Percentiles rank a stretch among this genome's conserved stretches.
Conservation (phyloP, 352 stramenopile genomes). For the Phytophthora hybrid region DNA sequence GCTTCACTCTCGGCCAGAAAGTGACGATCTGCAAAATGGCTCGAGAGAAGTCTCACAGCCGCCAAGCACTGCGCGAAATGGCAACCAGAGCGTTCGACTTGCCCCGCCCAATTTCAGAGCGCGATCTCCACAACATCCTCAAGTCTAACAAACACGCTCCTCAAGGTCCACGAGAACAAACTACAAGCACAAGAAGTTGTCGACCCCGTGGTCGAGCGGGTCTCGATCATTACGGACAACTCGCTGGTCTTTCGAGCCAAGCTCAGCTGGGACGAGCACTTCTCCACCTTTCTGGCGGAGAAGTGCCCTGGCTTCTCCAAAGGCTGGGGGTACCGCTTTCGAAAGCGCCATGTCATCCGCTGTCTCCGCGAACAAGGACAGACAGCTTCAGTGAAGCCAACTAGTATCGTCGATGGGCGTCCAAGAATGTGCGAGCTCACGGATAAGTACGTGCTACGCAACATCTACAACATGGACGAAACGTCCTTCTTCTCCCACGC, state of each 20-base stretch:
- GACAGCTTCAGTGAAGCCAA: not conserved
- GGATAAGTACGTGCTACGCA: not conserved
- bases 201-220: not conserved
- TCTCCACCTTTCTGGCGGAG: not conserved
- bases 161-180: not conserved
- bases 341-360: not conserved
- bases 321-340: not conserved
- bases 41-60: not conserved
- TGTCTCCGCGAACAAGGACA: not conserved
- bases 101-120: not conserved
- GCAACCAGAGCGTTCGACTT: not conserved
- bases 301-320: not conserved
- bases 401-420: not conserved
- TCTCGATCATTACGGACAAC: not conserved
- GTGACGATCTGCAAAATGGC: not conserved
- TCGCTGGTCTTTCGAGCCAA: not conserved
- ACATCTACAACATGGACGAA: not conserved
- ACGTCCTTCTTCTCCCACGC: not conserved
- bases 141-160: not conserved
- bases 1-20: not conserved
- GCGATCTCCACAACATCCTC: not conserved
- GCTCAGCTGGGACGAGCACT: not conserved
- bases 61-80: not conserved
- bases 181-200: not conserved
- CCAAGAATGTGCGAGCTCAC: not conserved